Base-by-base conservation (phyloP, 2,329 filamentous ascomycete species). In the Dryadomyces sulphureus region DNA sequence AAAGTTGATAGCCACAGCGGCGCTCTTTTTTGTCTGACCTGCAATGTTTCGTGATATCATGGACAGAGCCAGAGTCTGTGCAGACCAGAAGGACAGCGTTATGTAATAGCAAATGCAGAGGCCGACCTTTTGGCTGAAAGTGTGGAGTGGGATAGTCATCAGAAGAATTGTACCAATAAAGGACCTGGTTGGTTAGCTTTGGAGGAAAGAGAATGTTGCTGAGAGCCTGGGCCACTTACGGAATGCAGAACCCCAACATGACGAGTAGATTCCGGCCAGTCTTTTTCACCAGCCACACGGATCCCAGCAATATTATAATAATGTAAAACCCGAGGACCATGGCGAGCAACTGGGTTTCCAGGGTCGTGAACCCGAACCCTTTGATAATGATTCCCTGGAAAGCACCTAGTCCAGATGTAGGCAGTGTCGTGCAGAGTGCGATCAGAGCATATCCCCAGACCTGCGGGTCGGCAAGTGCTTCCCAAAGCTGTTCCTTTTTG, bases 261-360 rank as follows among this genome's bases (percentile, higher is more conserved):
- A 77, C 66, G 17, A 81, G 54, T 16, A 81, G 59, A 53, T 84
- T 88, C 60, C 87, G 81, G n/a, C 68, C 63, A 1, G 71, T 81
- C 59, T 73, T 81, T 62, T 78, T 81, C 14, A 80, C 43, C 4
- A 87, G 56, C 71, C 72, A 87, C 0, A 77, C 72, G 0, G 80
- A 83, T 0, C 65, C 65, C 22, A 87, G 63, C 1, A 88, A 66
- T 4, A 86, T 73, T 41, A 80, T 65, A 50, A 88, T 84, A 54
- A 87, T 86, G 53, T 83, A 83, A 35, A 73, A 75, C 5, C 83
- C 83, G 1, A 85, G 65, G 0, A 86, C 82, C 79, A 88, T 86
- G 35, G 80, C 73, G 21, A 89, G 64, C 1, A 89, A 65, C 61
- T 87, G 82, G 0, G 82, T 85, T 59, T 88, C 64, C 7, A 86